Evolutionary conservation across 1,284 basidiomycete species (phyloP).

Genomic region (Tilletia caries): DNA sequence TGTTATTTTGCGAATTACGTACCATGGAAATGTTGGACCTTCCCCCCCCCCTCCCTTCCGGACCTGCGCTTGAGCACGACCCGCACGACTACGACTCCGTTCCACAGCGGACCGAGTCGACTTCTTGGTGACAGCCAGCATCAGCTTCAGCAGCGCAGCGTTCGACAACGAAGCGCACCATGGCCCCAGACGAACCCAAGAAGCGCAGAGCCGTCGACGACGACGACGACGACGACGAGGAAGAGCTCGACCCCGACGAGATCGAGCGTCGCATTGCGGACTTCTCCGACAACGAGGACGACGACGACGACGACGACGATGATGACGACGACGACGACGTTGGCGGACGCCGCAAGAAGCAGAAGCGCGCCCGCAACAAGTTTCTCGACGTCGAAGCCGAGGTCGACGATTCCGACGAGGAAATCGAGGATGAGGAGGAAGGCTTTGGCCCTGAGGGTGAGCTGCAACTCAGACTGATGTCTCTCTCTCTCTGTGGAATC

Average conservation of each 20-base stretch:
- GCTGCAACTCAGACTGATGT: slow-evolving; percentile 33
- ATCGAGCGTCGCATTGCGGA: slow-evolving; percentile 25
- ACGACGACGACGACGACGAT: slow-evolving; percentile 33
- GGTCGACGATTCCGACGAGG: slow-evolving; percentile 64
- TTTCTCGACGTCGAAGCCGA: slow-evolving; percentile 95
- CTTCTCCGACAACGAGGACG: slow-evolving; percentile 27
- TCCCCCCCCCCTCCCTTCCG: too few relatives aligned
- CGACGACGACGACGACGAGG: slow-evolving; percentile 14
- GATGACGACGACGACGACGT: slow-evolving; percentile 23
- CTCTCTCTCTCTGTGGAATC: too few relatives aligned
- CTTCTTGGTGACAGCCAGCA: too few relatives aligned
- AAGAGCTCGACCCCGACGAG: slow-evolving; percentile 22
- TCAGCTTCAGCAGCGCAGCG: too few relatives aligned
- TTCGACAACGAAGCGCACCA: background rate
- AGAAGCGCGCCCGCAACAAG: slow-evolving; percentile 59
- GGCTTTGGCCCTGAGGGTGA: slow-evolving; percentile 57
- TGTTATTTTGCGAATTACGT: too few relatives aligned
- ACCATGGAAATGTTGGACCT: too few relatives aligned
- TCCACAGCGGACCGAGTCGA: too few relatives aligned
- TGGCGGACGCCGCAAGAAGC: background rate
- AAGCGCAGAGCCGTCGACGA: slow-evolving; percentile 1
- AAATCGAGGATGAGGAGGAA: slow-evolving; percentile 53
- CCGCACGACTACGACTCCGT: too few relatives aligned
- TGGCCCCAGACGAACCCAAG: background rate
- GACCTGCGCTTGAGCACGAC: too few relatives aligned